Base-by-base conservation (phyloP, 1,284 basidiomycete species). In the Heterobasidion annosum region DNA sequence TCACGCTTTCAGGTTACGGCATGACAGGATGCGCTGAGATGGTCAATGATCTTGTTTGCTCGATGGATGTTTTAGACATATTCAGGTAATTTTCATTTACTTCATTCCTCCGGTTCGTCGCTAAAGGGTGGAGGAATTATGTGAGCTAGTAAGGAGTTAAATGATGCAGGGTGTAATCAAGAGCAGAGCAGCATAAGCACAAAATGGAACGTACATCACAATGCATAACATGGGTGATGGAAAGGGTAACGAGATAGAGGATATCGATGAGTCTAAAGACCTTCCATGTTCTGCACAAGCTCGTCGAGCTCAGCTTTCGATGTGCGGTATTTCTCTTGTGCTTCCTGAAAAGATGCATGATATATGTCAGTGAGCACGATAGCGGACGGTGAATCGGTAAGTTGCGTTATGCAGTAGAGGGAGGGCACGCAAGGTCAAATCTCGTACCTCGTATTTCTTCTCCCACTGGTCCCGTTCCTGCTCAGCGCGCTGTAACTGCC, bases 391-490 rank as follows among this genome's bases (percentile, higher is more conserved):
- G 51, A 34, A 37, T 48, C 52, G 51, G 43, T 51, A 45, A 56
- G 58, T 56, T 47, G 58, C 5, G 48, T 19, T 2, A 25, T 40
- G 47, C 15, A 18, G 34, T 43, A 40, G 33, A 34, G 56, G 10
- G 48, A 51, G 13, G 46, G 50, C 18, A 48, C 25, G 53, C 54
- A 9, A 48, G 13, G 37, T 45, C 18, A 48, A 47, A 45, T 57
- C 71, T 63, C 77, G 63, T 65, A 93, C 93, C 75, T 95, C 93
- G 76, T 84, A 91, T 75, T 98, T 98, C 78, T 86, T 82, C 82
- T 98, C 96, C 93, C 90, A 93, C 53, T 73, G 68, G 68, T 98
- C 95, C 57, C 94, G 85, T 72, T 99, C 97, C 68, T 91, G 85
- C 71, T 98, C 95, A 56, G 83, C 76, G 53, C 90, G 83, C 62